phyloP scores from a whole-genome alignment of 768 basidiomycete species.

The Rhodosporidiobolus sp. region DNA sequence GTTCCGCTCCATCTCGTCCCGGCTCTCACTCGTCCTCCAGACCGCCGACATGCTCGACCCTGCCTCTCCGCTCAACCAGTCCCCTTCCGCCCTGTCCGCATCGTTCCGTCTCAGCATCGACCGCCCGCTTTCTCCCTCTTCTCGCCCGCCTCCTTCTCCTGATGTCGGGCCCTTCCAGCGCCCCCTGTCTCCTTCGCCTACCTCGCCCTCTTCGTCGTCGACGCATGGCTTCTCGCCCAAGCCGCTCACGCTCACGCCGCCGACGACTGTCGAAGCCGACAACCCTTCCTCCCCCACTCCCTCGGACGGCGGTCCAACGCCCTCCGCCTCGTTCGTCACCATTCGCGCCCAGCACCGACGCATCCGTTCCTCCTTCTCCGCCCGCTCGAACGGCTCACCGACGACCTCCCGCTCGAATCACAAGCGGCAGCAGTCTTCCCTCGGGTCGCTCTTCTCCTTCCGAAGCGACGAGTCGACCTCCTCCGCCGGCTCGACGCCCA shows the following conservation, averaged over 20 bases:
- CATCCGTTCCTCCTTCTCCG: not conserved
- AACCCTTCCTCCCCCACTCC: not conserved
- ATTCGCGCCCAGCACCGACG: constrained; percentile 13
- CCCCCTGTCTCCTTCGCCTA: not conserved
- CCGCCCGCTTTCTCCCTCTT: not conserved
- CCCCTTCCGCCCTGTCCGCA: not conserved
- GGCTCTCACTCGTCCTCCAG: constrained; percentile 18
- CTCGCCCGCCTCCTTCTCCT: not conserved
- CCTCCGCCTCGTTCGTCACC: constrained; percentile 18
- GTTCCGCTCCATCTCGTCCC: constrained; percentile 10
- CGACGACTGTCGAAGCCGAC: constrained; percentile 10
- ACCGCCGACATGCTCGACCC: not conserved
- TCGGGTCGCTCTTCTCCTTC: not conserved
- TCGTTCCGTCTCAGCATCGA: not conserved
- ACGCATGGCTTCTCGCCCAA: constrained; percentile 10
- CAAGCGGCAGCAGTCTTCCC: not conserved
- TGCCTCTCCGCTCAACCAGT: not conserved
- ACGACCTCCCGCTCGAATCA: no score
- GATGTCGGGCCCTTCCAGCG: not conserved
- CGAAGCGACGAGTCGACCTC: not conserved
- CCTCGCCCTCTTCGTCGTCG: not conserved
- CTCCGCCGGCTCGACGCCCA: not conserved
- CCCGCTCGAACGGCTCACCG: not conserved
- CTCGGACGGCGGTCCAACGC: no score
- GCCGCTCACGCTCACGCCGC: constrained; percentile 21